These are phyloP conservation scores for Tilletiopsis washingtonensis DNA, from an alignment of 1,284 basidiomycete genomes.

Conservation along the genomic window DNA sequence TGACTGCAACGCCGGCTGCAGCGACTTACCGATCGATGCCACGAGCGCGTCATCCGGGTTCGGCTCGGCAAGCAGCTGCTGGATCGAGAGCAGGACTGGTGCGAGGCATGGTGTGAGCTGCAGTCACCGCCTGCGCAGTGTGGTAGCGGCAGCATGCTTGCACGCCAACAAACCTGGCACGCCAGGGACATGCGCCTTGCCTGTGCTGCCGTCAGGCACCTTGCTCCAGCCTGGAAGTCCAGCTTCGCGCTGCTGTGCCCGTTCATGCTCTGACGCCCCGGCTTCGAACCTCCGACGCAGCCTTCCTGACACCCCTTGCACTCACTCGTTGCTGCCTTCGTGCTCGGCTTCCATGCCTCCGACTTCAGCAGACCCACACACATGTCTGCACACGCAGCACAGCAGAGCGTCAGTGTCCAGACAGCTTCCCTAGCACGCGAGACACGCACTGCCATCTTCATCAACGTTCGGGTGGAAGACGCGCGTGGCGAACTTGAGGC, in stretches of 20 bases:
- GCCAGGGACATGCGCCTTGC: too few species aligned
- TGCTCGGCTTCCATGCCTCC: constrained; percentile 47
- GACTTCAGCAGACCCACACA: constrained; percentile 45
- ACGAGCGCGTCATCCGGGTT: constrained; percentile 43
- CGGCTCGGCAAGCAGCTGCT: constrained; percentile 40
- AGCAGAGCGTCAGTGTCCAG: neutral
- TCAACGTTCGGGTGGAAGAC: constrained; percentile 48
- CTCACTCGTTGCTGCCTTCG: constrained; percentile 43
- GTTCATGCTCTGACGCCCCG: too few species aligned
- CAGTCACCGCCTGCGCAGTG: too few species aligned
- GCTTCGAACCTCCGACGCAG: too few species aligned
- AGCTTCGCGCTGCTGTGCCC: too few species aligned
- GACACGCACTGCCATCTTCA: constrained; percentile 37
- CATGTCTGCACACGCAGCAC: constrained; percentile 8
- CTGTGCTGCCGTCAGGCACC: too few species aligned
- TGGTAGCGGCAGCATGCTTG: too few species aligned
- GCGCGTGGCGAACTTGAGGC: constrained; percentile 36
- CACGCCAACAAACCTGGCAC: too few species aligned
- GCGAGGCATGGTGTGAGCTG: too few species aligned
- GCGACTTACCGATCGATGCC: constrained; percentile 37
- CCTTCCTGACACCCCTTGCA: too few species aligned
- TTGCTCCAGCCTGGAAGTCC: too few species aligned
- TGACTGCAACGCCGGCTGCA: too few species aligned
- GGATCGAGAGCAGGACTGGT: constrained; percentile 37
- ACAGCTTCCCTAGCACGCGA: neutral